Base-by-base conservation (phyloP, 371 early-diverging fungal genomes). In the Actinomortierella ambigua region DNA sequence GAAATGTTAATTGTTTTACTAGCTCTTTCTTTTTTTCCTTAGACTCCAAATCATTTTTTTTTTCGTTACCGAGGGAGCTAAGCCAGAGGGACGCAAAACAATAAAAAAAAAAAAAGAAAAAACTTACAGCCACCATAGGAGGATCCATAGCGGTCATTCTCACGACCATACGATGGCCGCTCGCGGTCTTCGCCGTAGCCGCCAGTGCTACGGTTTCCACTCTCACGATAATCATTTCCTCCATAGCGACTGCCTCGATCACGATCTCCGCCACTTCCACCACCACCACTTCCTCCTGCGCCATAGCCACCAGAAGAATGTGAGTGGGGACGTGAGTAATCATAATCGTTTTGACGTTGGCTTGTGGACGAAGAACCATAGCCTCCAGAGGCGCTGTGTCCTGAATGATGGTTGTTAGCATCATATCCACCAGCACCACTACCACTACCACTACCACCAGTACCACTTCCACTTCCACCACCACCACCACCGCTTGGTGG, bases 181-280 rank as follows among this genome's bases (percentile, higher is more conserved):
- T 54, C 59, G 20, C 66, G 66, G 15, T 66, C 66, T 20, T 59
- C 73, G 23, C 61, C 51, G 53, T 58, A 54, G 13, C 58, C 42
- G 20, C 61, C 41, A 5, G 59, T 43, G 40, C 57, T 52, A 53
- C 58, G 55, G 46, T 68, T 59, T 34, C 48, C 58, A 17, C 65
- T 57, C 9, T 54, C 60, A 34, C 34, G 34, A 41, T 23, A 29
- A 22, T 61, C 68, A 15, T 62, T 54, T 24, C 69, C 63, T 34
- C 64, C 59, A 70, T 70, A 15, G 17, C 52, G 24, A 28, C 69
- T n/a, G 18, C 54, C 58, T 13, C 60, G 51, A 3, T 61, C 62
- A 20, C 66, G 65, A 29, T 61, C n/a, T n/a, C n/a, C n/a, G n/a
- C n/a, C 55, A 20, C 51, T 34, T 6, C 27, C 17, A 2, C 56